Conservation (phyloP, 2,329 filamentous ascomycete species). For the Whalleya microplaca region DNA sequence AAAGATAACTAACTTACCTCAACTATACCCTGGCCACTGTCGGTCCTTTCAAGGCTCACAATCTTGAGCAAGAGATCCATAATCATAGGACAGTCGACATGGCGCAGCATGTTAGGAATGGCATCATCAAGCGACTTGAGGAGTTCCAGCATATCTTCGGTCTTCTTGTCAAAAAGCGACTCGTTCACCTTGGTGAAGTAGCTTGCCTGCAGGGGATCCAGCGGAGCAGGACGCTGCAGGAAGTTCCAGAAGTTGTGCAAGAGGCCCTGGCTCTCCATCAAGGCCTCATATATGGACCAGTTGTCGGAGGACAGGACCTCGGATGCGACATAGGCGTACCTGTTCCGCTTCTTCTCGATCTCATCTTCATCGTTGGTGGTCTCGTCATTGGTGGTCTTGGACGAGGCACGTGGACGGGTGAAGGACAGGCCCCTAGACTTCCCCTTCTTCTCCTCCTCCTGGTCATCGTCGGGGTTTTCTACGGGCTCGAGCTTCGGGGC, state of each 20-base stretch:
- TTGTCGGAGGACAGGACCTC: slow-evolving; percentile 95
- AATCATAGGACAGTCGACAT: slow-evolving; percentile 96
- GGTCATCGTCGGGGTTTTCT: slow-evolving; percentile 55
- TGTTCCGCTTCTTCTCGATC: slow-evolving; percentile 86
- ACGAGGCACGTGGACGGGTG: slow-evolving; percentile 57
- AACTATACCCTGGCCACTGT: slow-evolving; percentile 89
- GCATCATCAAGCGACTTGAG: slow-evolving; percentile 83
- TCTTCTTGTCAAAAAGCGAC: slow-evolving; percentile 96
- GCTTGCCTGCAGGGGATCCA: slow-evolving; percentile 91
- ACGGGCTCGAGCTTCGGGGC: slow-evolving; percentile 70
- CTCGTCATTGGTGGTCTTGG: slow-evolving; percentile 52
- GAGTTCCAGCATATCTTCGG: slow-evolving; percentile 92
- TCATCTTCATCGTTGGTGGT: slow-evolving; percentile 64
- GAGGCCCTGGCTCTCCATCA: slow-evolving; percentile 81
- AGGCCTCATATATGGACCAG: slow-evolving; percentile 92
- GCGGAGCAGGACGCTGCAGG: slow-evolving; percentile 77
- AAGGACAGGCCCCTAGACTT: slow-evolving; percentile 47
- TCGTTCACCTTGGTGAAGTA: slow-evolving; percentile 99
- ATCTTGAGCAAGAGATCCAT: slow-evolving; percentile 98
- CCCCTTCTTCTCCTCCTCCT: slow-evolving; percentile 47
- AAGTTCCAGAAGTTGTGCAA: slow-evolving; percentile 91
- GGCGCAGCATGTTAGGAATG: slow-evolving; percentile 82
- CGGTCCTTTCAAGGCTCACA: slow-evolving; percentile 90
- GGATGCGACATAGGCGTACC: slow-evolving; percentile 90
- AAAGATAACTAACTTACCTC: slow-evolving; percentile 79